Conservation (phyloP, 148 eudicot genomes). For the Chenopodium album region DNA sequence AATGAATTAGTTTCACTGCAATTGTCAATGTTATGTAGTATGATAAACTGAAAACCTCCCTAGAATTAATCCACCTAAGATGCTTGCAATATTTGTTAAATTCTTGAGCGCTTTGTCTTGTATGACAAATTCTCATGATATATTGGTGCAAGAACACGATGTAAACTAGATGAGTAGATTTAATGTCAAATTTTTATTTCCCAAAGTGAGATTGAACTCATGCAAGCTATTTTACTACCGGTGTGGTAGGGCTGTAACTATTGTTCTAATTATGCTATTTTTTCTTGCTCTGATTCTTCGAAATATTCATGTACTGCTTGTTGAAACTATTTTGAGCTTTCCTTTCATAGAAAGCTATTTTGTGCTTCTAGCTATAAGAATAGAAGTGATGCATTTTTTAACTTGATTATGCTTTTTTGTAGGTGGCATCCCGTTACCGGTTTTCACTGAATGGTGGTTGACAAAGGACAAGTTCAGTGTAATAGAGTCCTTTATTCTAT, state of each 20-base stretch:
- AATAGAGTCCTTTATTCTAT: conserved; percentile 61
- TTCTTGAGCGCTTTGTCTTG: neutral
- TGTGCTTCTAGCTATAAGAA: neutral
- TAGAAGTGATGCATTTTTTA: neutral
- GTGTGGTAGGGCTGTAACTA: neutral
- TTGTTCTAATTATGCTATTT: neutral
- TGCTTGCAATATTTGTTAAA: neutral
- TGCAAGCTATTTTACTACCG: neutral
- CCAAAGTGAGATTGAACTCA: neutral
- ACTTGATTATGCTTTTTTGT: conserved; percentile 19
- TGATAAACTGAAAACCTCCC: neutral
- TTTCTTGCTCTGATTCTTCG: neutral
- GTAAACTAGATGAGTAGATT: neutral
- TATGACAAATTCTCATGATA: neutral
- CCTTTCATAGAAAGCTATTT: neutral
- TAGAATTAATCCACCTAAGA: neutral
- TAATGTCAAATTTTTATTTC: neutral
- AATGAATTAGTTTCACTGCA: neutral
- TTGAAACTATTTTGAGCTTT: conserved; percentile 1
- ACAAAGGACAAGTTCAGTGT: conserved; percentile 64
- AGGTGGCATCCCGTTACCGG: conserved; percentile 82
- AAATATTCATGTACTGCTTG: neutral
- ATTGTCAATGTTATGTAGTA: neutral
- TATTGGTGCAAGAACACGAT: neutral
- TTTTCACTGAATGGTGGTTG: conserved; percentile 94